Base-by-base conservation (phyloP, 805 yeast species). In the Phaffomyces antillensis region DNA sequence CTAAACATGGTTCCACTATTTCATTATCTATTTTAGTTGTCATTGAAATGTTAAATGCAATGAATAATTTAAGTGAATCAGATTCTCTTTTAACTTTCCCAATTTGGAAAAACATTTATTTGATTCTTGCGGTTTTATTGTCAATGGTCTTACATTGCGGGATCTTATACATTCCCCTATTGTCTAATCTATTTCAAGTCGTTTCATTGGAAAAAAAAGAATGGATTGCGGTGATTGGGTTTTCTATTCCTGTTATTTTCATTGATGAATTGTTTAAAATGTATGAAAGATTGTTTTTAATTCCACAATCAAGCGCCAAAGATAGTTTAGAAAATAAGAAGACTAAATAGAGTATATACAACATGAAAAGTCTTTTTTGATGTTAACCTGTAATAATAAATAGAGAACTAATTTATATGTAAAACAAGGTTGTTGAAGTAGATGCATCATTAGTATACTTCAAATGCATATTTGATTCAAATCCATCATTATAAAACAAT, bases 21-120 rank as follows among this genome's bases (percentile, higher is more conserved):
- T 68, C 72, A 11, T 50, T 68, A 33, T 64, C 71, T 3, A 63
- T 67, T 37, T 50, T 67, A 23, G 72, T 68, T 30, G 55, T 67
- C 25, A 65, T 67, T 44, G 72, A 68, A 51, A 67, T 68, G 72
- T 52, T 68, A 40, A 67, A 68, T 47, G 71, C 72, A 5, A 54
- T 65, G 62, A 66, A 68, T 46, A 65, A 66, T 41, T 46, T 68
- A 28, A 61, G 67, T 31, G 66, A 66, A 42, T 59, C 70, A 7
- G 72, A 68, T 47, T 61, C 66, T 42, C 49, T 68, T 36, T 40
- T 66, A 39, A 55, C 62, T 2, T 62, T 67, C 56, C 71, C 71
- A 39, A 45, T 65, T 5, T 66, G 71, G 71, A 61, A 52, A 26
- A 68, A 68, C 47, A 43, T 61, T 44, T 65, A 67, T 41, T 51